Evolutionary conservation across 352 stramenopile species (phyloP).

Genomic region (Pythium graminicola): DNA sequence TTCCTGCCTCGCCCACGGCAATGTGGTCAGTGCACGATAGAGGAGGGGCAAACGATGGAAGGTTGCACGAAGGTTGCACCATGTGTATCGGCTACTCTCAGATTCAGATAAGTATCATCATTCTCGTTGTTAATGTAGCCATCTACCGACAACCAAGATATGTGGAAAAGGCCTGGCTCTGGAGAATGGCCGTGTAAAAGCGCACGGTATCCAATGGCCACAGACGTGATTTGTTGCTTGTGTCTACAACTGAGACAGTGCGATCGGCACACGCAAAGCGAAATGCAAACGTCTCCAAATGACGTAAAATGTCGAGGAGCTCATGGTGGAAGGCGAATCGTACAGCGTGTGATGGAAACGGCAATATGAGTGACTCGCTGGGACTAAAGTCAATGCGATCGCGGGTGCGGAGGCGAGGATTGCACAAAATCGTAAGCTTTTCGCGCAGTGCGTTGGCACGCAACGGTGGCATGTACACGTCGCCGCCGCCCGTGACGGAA

Average conservation of each 20-base stretch:
- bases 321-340: slow-evolving; percentile 37
- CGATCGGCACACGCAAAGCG: slow-evolving; percentile 42
- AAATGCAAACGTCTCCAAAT: slow-evolving; percentile 54
- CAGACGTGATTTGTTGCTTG: slow-evolving; percentile 26
- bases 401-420: slow-evolving; percentile 28
- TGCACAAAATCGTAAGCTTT: slow-evolving; percentile 34
- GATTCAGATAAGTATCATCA: slow-evolving; percentile 13
- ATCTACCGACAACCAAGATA: slow-evolving; percentile 21
- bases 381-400: slow-evolving; percentile 28
- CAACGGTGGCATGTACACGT: slow-evolving; percentile 32
- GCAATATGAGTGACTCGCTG: background rate
- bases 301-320: slow-evolving; percentile 31
- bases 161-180: slow-evolving; percentile 57
- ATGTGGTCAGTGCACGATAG: slow-evolving; percentile 20
- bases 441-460: slow-evolving; percentile 34
- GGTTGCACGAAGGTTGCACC: slow-evolving; percentile 4
- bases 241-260: slow-evolving; percentile 44
- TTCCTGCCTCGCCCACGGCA: slow-evolving; percentile 9
- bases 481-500: slow-evolving; percentile 40
- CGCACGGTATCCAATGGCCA: slow-evolving; percentile 33
- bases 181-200: slow-evolving; percentile 42
- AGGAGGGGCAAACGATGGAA: slow-evolving; percentile 11
- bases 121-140: slow-evolving; percentile 1
- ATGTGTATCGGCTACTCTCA: background rate
- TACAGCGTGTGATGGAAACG: slow-evolving; percentile 26